Conservation (phyloP, 1,284 basidiomycete species). For the Apiotrichum brassicae region DNA sequence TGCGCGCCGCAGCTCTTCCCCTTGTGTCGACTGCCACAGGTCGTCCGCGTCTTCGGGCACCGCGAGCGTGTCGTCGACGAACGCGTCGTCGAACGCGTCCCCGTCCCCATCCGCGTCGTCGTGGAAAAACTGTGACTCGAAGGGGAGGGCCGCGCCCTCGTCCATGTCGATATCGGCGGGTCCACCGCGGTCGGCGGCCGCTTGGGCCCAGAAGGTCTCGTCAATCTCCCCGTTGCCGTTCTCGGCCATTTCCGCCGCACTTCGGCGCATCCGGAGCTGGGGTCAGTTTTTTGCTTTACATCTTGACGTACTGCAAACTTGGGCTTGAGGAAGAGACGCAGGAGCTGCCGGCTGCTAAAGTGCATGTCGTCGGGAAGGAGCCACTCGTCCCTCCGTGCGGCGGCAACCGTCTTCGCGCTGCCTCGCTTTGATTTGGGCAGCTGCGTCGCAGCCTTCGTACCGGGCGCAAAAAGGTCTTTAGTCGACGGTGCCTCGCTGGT, state of each 20-base stretch:
- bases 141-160: constrained; percentile 60
- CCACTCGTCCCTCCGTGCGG: constrained; percentile 59
- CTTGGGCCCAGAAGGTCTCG: constrained; percentile 91
- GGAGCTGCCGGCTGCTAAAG: constrained; percentile 81
- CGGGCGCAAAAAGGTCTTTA: constrained; percentile 75
- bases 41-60: constrained; percentile 57
- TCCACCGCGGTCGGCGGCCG: constrained; percentile 70
- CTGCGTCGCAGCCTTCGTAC: constrained; percentile 60
- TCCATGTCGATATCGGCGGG: constrained; percentile 57
- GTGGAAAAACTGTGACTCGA: constrained; percentile 95
- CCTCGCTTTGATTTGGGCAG: constrained; percentile 51
- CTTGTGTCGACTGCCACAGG: constrained; percentile 71
- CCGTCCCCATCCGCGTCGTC: constrained; percentile 83
- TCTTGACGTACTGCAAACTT: constrained; percentile 70
- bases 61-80: constrained; percentile 54
- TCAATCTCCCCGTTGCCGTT: constrained; percentile 74
- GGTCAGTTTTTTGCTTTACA: too few species aligned
- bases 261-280: constrained; percentile 72
- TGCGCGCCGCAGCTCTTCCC: constrained; percentile 64
- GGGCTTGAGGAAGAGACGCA: constrained; percentile 91
- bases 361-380: constrained; percentile 95
- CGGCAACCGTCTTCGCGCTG: constrained; percentile 50
- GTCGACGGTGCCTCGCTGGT: constrained; percentile 46
- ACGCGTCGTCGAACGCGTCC: constrained; percentile 57
- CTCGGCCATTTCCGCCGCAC: constrained; percentile 16